These are phyloP conservation scores for Aureobasidium sp. DNA, from an alignment of 2,329 filamentous ascomycete species.

Conservation along the genomic window DNA sequence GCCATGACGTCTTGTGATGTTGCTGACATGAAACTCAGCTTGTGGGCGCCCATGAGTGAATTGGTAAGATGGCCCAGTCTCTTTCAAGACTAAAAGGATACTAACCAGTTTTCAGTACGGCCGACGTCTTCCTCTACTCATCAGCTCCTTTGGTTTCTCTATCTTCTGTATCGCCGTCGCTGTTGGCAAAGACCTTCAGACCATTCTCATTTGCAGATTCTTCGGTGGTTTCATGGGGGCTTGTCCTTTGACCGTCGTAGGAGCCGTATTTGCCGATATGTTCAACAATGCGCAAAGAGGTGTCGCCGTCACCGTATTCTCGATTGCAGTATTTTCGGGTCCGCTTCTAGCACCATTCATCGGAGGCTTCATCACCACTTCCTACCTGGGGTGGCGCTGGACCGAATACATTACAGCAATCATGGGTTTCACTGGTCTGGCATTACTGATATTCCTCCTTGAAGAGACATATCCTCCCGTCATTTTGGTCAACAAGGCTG, in stretches of 20 bases:
- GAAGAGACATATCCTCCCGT: conserved; percentile 53
- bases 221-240: conserved; percentile 33
- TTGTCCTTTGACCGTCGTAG: conserved; percentile 41
- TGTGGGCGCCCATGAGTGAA: conserved; percentile 46
- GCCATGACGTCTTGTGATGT: conserved; percentile 16
- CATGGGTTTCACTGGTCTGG: conserved; percentile 48
- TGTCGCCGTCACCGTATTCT: conserved; percentile 33
- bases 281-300: conserved; percentile 38
- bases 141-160: conserved; percentile 29
- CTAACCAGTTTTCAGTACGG: no score
- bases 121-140: conserved; percentile 28
- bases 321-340: conserved; percentile 31
- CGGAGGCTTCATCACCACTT: conserved; percentile 28
- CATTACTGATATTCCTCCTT: conserved; percentile 46
- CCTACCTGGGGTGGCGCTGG: conserved; percentile 46
- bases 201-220: conserved; percentile 34
- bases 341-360: conserved; percentile 29
- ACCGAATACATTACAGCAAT: conserved; percentile 44
- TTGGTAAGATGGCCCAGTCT: no score
- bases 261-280: conserved; percentile 50
- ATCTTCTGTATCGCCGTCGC: conserved; percentile 45
- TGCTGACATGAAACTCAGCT: conserved; percentile 17
- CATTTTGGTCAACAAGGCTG: conserved; percentile 50
- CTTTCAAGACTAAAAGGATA: no score
- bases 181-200: conserved; percentile 32